Conservation (phyloP, 73 alveolate species). For the Paramecium biaurelia region DNA sequence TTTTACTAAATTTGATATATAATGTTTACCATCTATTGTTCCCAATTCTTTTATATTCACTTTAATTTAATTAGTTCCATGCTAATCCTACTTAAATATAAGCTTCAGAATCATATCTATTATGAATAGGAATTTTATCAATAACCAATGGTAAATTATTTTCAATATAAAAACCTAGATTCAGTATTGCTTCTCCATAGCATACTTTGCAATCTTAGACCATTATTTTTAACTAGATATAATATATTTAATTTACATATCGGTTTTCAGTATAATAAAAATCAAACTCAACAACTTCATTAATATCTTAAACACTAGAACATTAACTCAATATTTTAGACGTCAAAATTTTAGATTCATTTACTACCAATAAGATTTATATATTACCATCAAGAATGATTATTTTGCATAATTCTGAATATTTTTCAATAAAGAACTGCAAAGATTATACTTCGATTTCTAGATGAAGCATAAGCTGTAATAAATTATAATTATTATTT, state of each 20-base stretch:
- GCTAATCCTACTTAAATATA: neutral
- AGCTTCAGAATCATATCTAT: neutral
- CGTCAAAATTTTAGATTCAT: neutral
- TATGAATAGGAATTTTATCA: neutral
- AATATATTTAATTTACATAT: neutral
- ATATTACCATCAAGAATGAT: neutral
- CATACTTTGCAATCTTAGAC: neutral
- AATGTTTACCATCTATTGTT: neutral
- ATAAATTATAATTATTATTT: neutral
- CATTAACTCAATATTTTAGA: neutral
- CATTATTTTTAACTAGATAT: neutral
- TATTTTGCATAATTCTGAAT: neutral
- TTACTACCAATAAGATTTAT: neutral
- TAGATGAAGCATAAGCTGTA: constrained; percentile 26
- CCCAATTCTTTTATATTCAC: neutral
- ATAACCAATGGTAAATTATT: neutral
- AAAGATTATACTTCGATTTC: constrained; percentile 8
- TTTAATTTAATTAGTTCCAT: neutral
- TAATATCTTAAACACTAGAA: neutral
- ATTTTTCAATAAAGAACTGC: neutral
- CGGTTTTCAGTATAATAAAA: neutral
- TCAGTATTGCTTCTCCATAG: constrained; percentile 12
- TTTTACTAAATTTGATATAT: neutral
- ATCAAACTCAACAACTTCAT: neutral
- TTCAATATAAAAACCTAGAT: constrained; percentile 7